Evolutionary conservation across 148 eudicot species (phyloP).

Genomic region (Dianthus caryophyllus): DNA sequence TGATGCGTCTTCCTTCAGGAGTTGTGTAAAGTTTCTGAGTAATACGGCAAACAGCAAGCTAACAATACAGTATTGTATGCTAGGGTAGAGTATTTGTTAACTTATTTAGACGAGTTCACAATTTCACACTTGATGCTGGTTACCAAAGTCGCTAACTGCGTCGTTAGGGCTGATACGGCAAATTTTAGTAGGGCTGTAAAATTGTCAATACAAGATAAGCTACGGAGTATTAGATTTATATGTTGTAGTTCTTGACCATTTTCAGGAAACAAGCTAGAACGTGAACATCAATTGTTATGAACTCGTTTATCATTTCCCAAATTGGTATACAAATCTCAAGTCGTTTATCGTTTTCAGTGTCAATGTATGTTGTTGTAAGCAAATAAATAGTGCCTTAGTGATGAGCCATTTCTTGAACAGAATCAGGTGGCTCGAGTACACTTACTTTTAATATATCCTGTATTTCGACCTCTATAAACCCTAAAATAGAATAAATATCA

Average conservation of each 20-base stretch:
- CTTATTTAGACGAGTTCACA: not conserved
- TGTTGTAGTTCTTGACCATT: conserved; percentile 4
- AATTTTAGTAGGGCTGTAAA: conserved; percentile 19
- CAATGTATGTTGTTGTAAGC: not conserved
- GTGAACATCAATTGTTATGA: not conserved
- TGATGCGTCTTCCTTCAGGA: conserved; percentile 87
- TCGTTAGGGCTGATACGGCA: not conserved
- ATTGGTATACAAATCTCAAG: not conserved
- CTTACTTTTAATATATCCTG: conserved; percentile 12
- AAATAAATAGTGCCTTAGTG: not conserved
- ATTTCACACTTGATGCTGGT: not conserved
- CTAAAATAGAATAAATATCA: conserved; percentile 25
- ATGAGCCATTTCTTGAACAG: not conserved
- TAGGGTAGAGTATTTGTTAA: conserved; percentile 15
- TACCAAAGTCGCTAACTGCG: not conserved
- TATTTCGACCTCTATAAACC: conserved; percentile 29
- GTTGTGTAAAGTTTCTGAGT: conserved; percentile 46
- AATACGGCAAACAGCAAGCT: conserved; percentile 8
- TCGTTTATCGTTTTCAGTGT: not conserved
- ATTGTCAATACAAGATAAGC: no score
- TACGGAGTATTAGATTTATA: no score
- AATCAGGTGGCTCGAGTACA: not conserved
- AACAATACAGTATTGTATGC: conserved; percentile 12
- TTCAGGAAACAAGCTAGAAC: not conserved
- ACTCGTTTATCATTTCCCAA: not conserved